These are phyloP conservation scores for Hypoxylon fuscum DNA, from an alignment of 495 filamentous ascomycete genomes.

Conservation along the genomic window DNA sequence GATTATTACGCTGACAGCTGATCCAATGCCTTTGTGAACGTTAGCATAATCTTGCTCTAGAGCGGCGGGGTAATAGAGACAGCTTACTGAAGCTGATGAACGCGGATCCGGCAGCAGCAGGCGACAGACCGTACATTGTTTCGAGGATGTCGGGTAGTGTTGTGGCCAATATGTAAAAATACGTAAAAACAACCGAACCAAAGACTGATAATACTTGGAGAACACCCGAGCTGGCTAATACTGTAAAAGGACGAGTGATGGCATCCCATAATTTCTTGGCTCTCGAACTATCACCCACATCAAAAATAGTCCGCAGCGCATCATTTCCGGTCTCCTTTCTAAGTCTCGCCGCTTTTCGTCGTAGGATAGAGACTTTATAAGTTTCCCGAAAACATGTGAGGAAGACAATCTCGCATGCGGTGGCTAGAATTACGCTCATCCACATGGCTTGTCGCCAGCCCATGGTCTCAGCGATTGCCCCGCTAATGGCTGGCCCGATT, in stretches of 20 bases:
- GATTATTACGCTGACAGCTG: constrained; percentile 54
- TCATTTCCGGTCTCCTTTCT: constrained; percentile 52
- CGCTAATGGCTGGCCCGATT: constrained; percentile 68
- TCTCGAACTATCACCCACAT: constrained; percentile 37
- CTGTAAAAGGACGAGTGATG: constrained; percentile 56
- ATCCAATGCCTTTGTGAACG: constrained; percentile 56
- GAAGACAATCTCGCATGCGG: constrained; percentile 57
- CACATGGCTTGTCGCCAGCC: constrained; percentile 68
- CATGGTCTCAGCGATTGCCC: constrained; percentile 64
- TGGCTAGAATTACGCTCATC: constrained; percentile 60
- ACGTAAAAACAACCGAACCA: constrained; percentile 59
- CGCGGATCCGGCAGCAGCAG: constrained; percentile 55
- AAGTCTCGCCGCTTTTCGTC: constrained; percentile 51
- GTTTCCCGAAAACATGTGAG: constrained; percentile 59
- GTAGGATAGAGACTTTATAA: constrained; percentile 59
- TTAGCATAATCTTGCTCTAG: constrained; percentile 47
- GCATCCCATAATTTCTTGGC: constrained; percentile 47
- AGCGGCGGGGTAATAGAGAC: background rate
- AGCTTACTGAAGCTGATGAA: constrained; percentile 64
- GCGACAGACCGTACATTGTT: constrained; percentile 56
- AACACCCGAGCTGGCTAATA: constrained; percentile 59
- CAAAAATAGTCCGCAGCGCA: constrained; percentile 57
- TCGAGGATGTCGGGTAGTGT: constrained; percentile 62
- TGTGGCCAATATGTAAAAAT: constrained; percentile 63
- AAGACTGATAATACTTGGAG: constrained; percentile 60